Evolutionary conservation across 2,329 filamentous ascomycete species (phyloP).

Genomic region (Aspergillus japonicus): DNA sequence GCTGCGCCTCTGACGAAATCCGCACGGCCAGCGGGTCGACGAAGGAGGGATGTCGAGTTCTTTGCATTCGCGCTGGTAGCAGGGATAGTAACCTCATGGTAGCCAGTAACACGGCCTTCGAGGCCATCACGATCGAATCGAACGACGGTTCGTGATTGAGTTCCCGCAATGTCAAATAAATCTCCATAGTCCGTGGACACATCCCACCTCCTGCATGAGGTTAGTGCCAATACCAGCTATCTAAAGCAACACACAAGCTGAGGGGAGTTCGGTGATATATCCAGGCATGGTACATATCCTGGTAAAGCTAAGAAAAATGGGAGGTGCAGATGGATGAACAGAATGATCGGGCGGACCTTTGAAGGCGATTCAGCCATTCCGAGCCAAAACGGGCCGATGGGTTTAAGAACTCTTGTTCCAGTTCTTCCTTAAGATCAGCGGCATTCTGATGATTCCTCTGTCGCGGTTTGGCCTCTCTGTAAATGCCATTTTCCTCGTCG

Average conservation of each 20-base stretch:
- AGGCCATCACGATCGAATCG: conserved; percentile 88
- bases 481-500: conserved; percentile 30
- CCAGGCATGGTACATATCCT: background rate
- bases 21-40: conserved; percentile 80
- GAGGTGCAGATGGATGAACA: background rate
- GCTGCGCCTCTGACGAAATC: conserved; percentile 92
- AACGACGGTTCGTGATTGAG: conserved; percentile 91
- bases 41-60: conserved; percentile 84
- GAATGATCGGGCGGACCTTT: conserved; percentile 58
- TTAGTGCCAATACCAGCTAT: background rate
- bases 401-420: conserved; percentile 75
- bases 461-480: conserved; percentile 40
- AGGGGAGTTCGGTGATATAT: conserved; percentile 3
- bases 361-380: conserved; percentile 83
- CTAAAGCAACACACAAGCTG: background rate
- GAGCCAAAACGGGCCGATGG: conserved; percentile 77
- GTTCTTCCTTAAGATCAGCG: conserved; percentile 64
- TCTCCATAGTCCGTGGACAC: conserved; percentile 75
- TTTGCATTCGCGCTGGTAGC: conserved; percentile 88
- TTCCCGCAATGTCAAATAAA: conserved; percentile 82
- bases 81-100: conserved; percentile 89
- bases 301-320: background rate
- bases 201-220: conserved; percentile 66
- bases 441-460: conserved; percentile 48
- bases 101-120: conserved; percentile 88